phyloP scores from a whole-genome alignment of 352 stramenopile species.

The Pythium brassicae region DNA sequence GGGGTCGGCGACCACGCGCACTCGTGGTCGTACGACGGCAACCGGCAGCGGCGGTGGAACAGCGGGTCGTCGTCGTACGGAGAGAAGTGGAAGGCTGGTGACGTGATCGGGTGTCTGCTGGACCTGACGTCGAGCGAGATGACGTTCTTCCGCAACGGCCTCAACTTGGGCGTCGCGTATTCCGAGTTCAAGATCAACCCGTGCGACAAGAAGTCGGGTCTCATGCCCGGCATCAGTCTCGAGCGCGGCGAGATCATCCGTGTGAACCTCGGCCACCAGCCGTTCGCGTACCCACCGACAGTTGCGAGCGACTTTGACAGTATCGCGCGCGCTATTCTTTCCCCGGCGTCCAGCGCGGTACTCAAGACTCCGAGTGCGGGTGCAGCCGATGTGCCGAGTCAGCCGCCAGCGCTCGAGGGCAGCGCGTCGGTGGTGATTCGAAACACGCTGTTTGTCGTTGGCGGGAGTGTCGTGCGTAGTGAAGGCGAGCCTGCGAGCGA shows the following conservation, averaged over 20 bases:
- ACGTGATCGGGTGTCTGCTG: slow-evolving; percentile 89
- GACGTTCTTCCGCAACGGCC: slow-evolving; percentile 87
- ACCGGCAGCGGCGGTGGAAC: slow-evolving; percentile 89
- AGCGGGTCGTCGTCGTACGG: slow-evolving; percentile 86
- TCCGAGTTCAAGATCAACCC: slow-evolving; percentile 51
- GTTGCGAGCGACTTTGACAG: slow-evolving; percentile 59
- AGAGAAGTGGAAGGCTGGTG: slow-evolving; percentile 87
- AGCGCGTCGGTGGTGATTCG: slow-evolving; percentile 53
- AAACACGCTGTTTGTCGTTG: slow-evolving; percentile 73
- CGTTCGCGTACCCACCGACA: slow-evolving; percentile 71
- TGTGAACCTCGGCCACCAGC: slow-evolving; percentile 76
- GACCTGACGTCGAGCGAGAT: slow-evolving; percentile 81
- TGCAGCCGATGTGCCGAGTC: not conserved
- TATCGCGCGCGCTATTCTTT: slow-evolving; percentile 49
- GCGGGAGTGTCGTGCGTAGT: slow-evolving; percentile 30
- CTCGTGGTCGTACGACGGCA: slow-evolving; percentile 93
- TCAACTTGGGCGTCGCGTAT: slow-evolving; percentile 77
- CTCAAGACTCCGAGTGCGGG: slow-evolving; percentile 22
- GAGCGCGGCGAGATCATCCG: slow-evolving; percentile 86
- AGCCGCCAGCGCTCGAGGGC: slow-evolving; percentile 41
- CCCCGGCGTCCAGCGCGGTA: slow-evolving; percentile 32
- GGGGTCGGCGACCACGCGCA: slow-evolving; percentile 89
- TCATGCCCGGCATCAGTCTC: slow-evolving; percentile 86
- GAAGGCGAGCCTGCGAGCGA: not conserved
- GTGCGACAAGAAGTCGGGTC: slow-evolving; percentile 44